Evolutionary conservation across 2,329 filamentous ascomycete genomes (phyloP).

Genomic region (Fusarium sp.): DNA sequence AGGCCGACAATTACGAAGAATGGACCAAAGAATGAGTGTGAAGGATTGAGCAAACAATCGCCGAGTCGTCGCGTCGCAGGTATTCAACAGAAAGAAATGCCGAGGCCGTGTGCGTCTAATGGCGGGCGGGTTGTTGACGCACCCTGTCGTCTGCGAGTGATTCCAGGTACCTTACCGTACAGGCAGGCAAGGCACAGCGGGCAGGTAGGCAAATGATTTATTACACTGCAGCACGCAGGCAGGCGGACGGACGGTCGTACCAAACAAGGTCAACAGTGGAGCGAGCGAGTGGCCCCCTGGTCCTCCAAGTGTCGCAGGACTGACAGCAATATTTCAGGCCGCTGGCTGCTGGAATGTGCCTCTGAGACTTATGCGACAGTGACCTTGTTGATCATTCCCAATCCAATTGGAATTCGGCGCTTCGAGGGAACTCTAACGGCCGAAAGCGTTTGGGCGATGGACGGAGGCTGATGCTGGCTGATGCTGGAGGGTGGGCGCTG

Average conservation of each 20-base stretch:
- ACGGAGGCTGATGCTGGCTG: not conserved
- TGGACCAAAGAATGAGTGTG: constrained; percentile 21
- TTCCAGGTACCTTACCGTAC: constrained; percentile 12
- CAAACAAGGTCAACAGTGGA: constrained; percentile 32
- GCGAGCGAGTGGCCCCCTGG: constrained; percentile 20
- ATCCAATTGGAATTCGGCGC: constrained; percentile 33
- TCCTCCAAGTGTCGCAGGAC: constrained; percentile 30
- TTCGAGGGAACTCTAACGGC: constrained; percentile 24
- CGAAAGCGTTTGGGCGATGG: constrained; percentile 15
- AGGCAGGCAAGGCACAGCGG: not conserved
- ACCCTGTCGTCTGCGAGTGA: constrained; percentile 21
- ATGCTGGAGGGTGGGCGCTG: constrained; percentile 7
- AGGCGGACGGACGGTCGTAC: constrained; percentile 17
- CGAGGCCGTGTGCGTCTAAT: constrained; percentile 35
- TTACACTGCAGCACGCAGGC: constrained; percentile 32
- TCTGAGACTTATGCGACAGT: constrained; percentile 37
- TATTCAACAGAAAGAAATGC: constrained; percentile 25
- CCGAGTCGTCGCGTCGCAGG: constrained; percentile 1
- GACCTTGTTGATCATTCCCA: constrained; percentile 43
- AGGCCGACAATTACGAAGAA: not conserved
- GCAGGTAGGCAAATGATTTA: constrained; percentile 16
- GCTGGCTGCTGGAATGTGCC: constrained; percentile 41
- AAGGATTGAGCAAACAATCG: constrained; percentile 8
- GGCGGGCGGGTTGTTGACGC: constrained; percentile 29
- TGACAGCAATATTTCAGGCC: constrained; percentile 22